phyloP scores from a whole-genome alignment of 1,284 basidiomycete genomes.

The Peniophora sp. region DNA sequence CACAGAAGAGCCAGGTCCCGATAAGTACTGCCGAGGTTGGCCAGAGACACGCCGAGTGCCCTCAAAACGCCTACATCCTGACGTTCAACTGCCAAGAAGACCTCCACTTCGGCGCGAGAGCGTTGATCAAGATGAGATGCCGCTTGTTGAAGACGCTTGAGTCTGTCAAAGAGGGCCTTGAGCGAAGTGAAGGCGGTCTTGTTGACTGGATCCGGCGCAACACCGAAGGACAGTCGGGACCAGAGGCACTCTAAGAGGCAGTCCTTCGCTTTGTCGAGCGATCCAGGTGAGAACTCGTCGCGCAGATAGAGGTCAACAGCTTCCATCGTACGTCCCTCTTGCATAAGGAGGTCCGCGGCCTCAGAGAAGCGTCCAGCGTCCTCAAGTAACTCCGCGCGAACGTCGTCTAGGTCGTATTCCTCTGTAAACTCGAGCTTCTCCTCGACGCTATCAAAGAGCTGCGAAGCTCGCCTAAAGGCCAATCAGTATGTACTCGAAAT shows the following conservation, averaged over 20 bases:
- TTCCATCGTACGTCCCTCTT: constrained; percentile 38
- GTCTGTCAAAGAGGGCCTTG: neutral
- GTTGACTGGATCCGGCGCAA: constrained; percentile 8
- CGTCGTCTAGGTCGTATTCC: constrained; percentile 44
- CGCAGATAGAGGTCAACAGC: constrained; percentile 40
- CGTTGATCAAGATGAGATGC: constrained; percentile 10
- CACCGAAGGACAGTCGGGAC: constrained; percentile 18
- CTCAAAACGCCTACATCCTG: constrained; percentile 18
- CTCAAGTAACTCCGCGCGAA: constrained; percentile 42
- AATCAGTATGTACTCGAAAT: neutral
- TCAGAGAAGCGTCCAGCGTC: constrained; percentile 34
- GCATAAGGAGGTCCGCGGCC: constrained; percentile 48
- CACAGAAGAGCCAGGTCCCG: constrained; percentile 31
- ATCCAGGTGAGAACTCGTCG: constrained; percentile 16
- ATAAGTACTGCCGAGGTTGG: constrained; percentile 12
- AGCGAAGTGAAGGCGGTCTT: neutral
- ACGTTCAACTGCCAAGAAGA: constrained; percentile 33
- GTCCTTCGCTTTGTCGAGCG: constrained; percentile 13
- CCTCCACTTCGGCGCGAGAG: constrained; percentile 12
- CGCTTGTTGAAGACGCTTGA: neutral
- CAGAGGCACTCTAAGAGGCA: constrained; percentile 20
- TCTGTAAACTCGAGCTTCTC: constrained; percentile 53
- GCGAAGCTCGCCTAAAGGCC: constrained; percentile 32
- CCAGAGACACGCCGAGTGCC: constrained; percentile 12
- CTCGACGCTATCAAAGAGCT: constrained; percentile 43